Evolutionary conservation across 202 grass and related monocot genomes (phyloP).

Genomic region (Setaria italica): DNA sequence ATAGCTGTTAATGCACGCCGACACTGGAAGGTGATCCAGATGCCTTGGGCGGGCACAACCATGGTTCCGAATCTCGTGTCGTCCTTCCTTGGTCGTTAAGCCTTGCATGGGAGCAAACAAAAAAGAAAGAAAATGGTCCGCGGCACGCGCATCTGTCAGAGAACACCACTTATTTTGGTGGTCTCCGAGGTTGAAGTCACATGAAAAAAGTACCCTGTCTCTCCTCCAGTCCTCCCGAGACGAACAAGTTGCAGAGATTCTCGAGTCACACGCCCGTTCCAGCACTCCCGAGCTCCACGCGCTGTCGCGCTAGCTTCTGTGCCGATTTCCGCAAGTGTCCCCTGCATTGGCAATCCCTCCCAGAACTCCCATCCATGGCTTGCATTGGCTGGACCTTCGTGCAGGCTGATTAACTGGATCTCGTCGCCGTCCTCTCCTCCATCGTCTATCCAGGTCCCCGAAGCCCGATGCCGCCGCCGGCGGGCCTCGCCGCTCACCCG

Average conservation of each 20-base stretch:
- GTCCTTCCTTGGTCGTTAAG: too few species aligned
- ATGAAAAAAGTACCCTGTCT: not conserved
- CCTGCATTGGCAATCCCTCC: not conserved
- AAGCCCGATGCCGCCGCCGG: not conserved
- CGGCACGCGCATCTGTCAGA: not conserved
- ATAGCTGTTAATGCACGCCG: too few species aligned
- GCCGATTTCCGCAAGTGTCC: not conserved
- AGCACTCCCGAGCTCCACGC: too few species aligned
- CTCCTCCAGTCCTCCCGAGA: not conserved
- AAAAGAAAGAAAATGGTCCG: not conserved
- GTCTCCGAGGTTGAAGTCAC: conserved; percentile 13
- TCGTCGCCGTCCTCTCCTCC: not conserved
- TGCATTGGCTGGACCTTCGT: not conserved
- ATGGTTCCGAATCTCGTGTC: too few species aligned
- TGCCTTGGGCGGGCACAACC: too few species aligned
- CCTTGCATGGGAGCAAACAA: not conserved
- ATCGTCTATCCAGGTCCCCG: not conserved
- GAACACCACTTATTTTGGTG: not conserved
- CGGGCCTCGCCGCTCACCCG: not conserved
- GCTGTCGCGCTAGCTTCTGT: too few species aligned
- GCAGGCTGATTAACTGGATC: not conserved
- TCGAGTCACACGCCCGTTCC: not conserved
- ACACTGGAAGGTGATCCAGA: too few species aligned
- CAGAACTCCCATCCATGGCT: not conserved
- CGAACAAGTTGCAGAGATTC: not conserved